phyloP scores from a whole-genome alignment of 208 protist genomes.

The Crithidia fasciculata region DNA sequence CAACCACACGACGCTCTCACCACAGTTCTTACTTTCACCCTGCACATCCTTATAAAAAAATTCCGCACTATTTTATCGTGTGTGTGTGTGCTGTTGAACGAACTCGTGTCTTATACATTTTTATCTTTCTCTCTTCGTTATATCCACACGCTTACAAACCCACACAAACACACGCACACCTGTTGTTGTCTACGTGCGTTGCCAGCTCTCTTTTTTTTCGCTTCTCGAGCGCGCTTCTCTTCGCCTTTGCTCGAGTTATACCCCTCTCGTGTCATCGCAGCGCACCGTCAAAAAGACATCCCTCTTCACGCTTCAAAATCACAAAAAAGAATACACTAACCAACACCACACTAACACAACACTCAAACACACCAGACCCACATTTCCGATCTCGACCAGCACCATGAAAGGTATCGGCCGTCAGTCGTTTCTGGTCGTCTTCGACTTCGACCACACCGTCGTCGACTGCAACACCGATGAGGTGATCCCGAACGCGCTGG shows the following conservation, averaged over 20 bases:
- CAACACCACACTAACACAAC: conserved; percentile 2
- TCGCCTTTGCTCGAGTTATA: no score
- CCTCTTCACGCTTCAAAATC: background rate
- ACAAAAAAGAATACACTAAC: background rate
- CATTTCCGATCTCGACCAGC: background rate
- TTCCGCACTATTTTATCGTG: conserved; percentile 6
- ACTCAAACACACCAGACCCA: background rate
- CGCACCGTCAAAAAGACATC: conserved; percentile 2
- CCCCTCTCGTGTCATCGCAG: no score
- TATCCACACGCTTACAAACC: conserved; percentile 1
- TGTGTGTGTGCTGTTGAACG: background rate
- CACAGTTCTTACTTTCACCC: background rate
- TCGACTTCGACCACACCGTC: conserved; percentile 91
- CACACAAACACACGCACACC: background rate
- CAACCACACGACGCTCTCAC: no score
- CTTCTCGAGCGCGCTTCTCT: no score
- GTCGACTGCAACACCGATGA: conserved; percentile 89
- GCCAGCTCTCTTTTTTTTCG: background rate
- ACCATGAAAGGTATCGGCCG: conserved; percentile 54
- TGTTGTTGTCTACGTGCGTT: no score
- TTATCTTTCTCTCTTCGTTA: conserved; percentile 7
- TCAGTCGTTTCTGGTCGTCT: conserved; percentile 89
- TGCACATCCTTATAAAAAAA: background rate
- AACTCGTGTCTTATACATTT: conserved; percentile 3
- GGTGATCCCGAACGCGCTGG: conserved; percentile 67